Evolutionary conservation across 2,329 filamentous ascomycete species (phyloP).

Genomic region (Phaeosphaeria sp.): DNA sequence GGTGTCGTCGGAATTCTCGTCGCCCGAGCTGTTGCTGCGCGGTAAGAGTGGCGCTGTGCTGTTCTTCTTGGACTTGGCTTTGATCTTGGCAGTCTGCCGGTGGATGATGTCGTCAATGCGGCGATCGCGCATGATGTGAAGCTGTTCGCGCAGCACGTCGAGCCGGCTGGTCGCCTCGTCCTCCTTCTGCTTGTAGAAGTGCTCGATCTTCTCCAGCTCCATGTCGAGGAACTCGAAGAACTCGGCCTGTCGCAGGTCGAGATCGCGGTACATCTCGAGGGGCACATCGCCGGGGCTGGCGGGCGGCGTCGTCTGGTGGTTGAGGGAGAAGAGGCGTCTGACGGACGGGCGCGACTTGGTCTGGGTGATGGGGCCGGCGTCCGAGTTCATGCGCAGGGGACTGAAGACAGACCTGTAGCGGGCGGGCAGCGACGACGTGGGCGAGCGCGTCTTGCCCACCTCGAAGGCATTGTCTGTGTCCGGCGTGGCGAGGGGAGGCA

Average conservation of each 20-base stretch:
- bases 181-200: conserved; percentile 88
- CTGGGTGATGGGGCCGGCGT: conserved; percentile 32
- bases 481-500: conserved; percentile 22
- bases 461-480: conserved; percentile 51
- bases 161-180: conserved; percentile 80
- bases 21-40: conserved; percentile 30
- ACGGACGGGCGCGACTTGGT: conserved; percentile 45
- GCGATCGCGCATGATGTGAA: conserved; percentile 91
- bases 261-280: conserved; percentile 65
- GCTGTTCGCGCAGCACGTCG: conserved; percentile 75
- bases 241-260: conserved; percentile 78
- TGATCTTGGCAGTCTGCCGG: conserved; percentile 47
- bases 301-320: conserved; percentile 43
- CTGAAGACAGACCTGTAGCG: conserved; percentile 47
- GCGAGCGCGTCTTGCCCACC: conserved; percentile 50
- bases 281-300: conserved; percentile 57
- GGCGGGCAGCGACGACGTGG: conserved; percentile 32
- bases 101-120: conserved; percentile 74
- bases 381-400: conserved; percentile 52
- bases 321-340: conserved; percentile 53
- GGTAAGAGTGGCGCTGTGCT: conserved; percentile 15
- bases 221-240: conserved; percentile 86
- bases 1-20: conserved; percentile 23
- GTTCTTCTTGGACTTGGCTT: conserved; percentile 32
- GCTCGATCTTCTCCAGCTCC: conserved; percentile 89